These are phyloP conservation scores for Aspergillus pseudotamarii DNA, from an alignment of 2,329 filamentous ascomycete species.

Conservation along the genomic window DNA sequence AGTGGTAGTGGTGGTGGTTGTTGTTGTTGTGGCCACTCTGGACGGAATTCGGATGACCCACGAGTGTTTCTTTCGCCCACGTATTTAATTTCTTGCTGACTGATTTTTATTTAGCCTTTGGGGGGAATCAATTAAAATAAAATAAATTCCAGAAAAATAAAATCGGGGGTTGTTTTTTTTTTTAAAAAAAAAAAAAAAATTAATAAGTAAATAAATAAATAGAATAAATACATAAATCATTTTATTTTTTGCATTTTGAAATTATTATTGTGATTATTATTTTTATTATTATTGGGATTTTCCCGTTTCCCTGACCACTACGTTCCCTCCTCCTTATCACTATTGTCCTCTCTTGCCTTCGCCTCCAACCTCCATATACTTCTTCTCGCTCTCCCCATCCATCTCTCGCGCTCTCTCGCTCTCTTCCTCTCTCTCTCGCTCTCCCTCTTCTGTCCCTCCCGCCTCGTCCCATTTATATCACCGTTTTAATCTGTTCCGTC, in stretches of 20 bases:
- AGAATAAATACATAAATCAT: not conserved
- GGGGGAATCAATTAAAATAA: not conserved
- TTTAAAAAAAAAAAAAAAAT: no score
- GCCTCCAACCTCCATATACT: not conserved
- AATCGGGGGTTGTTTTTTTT: no score
- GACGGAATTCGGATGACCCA: conserved; percentile 6
- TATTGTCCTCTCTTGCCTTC: not conserved
- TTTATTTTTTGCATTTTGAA: conserved; percentile 4
- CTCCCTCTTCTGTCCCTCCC: conserved; percentile 13
- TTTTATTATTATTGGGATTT: conserved; percentile 16
- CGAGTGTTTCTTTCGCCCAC: conserved; percentile 4
- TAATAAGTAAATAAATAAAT: no score
- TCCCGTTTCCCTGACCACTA: conserved; percentile 21
- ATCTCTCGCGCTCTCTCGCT: not conserved
- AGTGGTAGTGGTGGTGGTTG: not conserved
- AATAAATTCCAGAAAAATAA: not conserved
- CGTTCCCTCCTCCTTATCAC: conserved; percentile 7
- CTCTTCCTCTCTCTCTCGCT: conserved; percentile 13
- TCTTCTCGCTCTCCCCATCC: conserved; percentile 3
- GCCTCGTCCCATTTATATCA: conserved; percentile 45
- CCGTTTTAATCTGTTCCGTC: conserved; percentile 42
- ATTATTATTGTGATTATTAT: conserved; percentile 8
- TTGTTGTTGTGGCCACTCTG: not conserved
- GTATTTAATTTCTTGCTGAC: not conserved
- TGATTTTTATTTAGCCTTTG: not conserved